phyloP scores from a whole-genome alignment of 192 early-diverging fungal species.

The Lunasporangiospora selenospora region DNA sequence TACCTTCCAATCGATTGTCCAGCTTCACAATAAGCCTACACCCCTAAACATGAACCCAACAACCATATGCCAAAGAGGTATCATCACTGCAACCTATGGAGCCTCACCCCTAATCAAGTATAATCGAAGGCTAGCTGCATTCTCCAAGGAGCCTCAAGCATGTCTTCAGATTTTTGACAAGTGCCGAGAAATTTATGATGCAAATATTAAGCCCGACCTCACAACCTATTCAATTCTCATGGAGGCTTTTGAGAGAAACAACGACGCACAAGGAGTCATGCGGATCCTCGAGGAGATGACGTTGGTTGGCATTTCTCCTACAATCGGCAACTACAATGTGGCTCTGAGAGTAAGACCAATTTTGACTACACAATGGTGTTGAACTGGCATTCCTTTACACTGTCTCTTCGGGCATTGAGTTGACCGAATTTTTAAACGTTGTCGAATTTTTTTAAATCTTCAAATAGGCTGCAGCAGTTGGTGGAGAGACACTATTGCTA shows the following conservation, averaged over 20 bases:
- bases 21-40: too few species aligned
- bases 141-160: constrained; percentile 8
- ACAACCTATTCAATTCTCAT: constrained; percentile 51
- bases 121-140: constrained; percentile 11
- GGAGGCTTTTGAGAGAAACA: constrained; percentile 34
- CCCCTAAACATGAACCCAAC: too few species aligned
- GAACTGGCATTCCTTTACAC: too few species aligned
- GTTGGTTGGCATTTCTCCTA: constrained; percentile 29
- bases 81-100: constrained; percentile 38
- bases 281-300: constrained; percentile 48
- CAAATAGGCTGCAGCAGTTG: constrained; percentile 18
- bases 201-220: constrained; percentile 47
- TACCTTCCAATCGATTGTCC: too few species aligned
- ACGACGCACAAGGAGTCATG: constrained; percentile 9
- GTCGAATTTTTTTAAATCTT: neutral
- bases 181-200: constrained; percentile 40
- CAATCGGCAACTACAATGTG: constrained; percentile 47
- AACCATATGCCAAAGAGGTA: too few species aligned
- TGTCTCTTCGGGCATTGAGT: neutral
- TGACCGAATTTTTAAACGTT: neutral
- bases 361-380: neutral
- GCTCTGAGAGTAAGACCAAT: constrained; percentile 39
- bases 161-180: constrained; percentile 40
- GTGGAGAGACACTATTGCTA: constrained; percentile 28
- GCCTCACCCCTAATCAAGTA: constrained; percentile 13